These are phyloP conservation scores for Lichtheimia hyalospora DNA, from an alignment of 371 early-diverging fungal species.

Conservation along the genomic window DNA sequence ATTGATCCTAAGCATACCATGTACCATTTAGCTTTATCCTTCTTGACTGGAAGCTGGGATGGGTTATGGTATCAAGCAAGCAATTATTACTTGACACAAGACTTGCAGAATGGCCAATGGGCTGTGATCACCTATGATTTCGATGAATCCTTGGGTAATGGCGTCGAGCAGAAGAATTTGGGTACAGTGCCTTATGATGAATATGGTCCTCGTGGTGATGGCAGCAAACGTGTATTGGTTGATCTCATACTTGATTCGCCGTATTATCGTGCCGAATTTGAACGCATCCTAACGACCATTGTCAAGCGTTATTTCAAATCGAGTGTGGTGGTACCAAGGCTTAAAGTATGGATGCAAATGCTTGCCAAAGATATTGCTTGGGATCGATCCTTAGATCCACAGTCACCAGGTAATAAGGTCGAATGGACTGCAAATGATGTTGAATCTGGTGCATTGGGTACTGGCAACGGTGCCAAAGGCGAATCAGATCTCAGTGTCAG, in stretches of 20 bases:
- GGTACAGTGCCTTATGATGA: constrained; percentile 35
- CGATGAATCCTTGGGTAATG: constrained; percentile 55
- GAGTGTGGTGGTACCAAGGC: constrained; percentile 40
- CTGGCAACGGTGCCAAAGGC: constrained; percentile 14
- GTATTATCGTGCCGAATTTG: constrained; percentile 44
- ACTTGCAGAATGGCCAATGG: constrained; percentile 48
- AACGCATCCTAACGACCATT: constrained; percentile 48
- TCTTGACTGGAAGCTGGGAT: constrained; percentile 47
- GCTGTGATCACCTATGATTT: constrained; percentile 55
- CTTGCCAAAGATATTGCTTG: constrained; percentile 54
- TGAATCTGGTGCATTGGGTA: constrained; percentile 29
- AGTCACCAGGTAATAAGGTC: constrained; percentile 43
- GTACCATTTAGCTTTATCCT: constrained; percentile 45
- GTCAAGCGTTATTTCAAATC: constrained; percentile 58
- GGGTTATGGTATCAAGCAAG: constrained; percentile 51
- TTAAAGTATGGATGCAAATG: constrained; percentile 53
- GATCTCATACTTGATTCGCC: constrained; percentile 34
- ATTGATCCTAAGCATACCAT: constrained; percentile 42
- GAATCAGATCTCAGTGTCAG: constrained; percentile 7
- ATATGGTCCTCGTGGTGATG: constrained; percentile 30
- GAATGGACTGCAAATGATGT: constrained; percentile 44
- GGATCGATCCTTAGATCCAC: constrained; percentile 38
- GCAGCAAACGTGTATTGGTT: constrained; percentile 29
- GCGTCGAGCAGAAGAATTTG: constrained; percentile 1
- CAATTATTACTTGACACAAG: constrained; percentile 55